A percentile compares a stretch with the other conserved stretches of the same genome.
Conservation (phyloP, 495 filamentous ascomycete species). For the Bombardia bombarda region DNA sequence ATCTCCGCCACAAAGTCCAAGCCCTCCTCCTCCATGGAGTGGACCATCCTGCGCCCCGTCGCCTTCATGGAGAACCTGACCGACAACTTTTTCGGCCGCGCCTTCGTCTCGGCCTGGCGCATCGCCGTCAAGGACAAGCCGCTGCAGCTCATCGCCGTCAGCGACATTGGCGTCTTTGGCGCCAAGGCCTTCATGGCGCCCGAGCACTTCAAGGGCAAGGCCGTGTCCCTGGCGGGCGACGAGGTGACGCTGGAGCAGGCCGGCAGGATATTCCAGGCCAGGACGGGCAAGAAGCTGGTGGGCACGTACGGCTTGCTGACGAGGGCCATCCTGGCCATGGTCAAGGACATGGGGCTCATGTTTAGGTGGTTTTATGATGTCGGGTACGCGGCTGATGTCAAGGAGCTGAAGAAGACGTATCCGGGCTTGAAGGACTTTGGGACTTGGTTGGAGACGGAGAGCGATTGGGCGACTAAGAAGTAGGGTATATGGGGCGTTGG, state of each 20-base stretch:
- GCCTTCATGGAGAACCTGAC: conserved; percentile 54
- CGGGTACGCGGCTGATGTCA: conserved; percentile 48
- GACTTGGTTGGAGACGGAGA: conserved; percentile 49
- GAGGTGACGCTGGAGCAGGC: conserved; percentile 46
- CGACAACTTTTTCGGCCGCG: conserved; percentile 42
- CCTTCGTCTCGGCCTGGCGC: conserved; percentile 42
- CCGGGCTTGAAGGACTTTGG: conserved; percentile 47
- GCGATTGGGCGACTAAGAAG: conserved; percentile 16
- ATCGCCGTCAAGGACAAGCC: conserved; percentile 32
- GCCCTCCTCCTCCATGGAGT: conserved; percentile 37
- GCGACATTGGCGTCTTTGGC: conserved; percentile 55
- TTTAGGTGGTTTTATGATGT: conserved; percentile 51
- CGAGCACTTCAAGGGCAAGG: conserved; percentile 33
- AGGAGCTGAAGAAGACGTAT: conserved; percentile 39
- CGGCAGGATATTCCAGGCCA: conserved; percentile 39
- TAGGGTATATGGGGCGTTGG: no score
- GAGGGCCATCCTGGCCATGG: conserved; percentile 26
- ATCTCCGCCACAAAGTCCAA: conserved; percentile 24
- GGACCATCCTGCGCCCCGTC: conserved; percentile 44
- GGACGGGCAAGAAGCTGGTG: conserved; percentile 37
- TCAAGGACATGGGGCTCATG: conserved; percentile 50
- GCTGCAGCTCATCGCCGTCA: conserved; percentile 43
- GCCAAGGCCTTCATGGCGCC: conserved; percentile 42
- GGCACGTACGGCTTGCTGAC: conserved; percentile 32
- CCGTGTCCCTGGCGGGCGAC: conserved; percentile 51